phyloP scores from a whole-genome alignment of 192 early-diverging fungal species.

The Entomortierella parvispora region DNA sequence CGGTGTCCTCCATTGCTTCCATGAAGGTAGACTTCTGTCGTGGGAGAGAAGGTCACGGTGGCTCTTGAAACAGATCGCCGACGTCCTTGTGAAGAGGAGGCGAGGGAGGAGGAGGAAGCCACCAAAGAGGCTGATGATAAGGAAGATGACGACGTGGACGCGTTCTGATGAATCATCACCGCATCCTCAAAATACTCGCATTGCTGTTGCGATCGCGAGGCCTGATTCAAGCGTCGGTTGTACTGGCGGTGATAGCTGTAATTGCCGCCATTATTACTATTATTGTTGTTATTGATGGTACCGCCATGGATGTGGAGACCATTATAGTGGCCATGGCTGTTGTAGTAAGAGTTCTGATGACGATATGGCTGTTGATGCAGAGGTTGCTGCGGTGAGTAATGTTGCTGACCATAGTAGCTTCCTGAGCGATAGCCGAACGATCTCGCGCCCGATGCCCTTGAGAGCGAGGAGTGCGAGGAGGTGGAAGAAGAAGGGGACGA shows the following conservation, averaged over 20 bases:
- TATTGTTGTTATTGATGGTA: background rate
- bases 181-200: slow-evolving; percentile 23
- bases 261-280: too few species aligned
- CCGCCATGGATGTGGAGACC: too few species aligned
- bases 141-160: background rate
- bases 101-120: background rate
- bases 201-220: slow-evolving; percentile 11
- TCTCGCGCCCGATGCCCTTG: slow-evolving; percentile 15
- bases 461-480: slow-evolving; percentile 22
- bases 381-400: too few species aligned
- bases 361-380: slow-evolving; percentile 7
- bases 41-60: slow-evolving; percentile 33
- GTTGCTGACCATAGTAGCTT: too few species aligned
- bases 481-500: slow-evolving; percentile 23
- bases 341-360: slow-evolving; percentile 1
- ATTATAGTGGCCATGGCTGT: too few species aligned
- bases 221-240: slow-evolving; percentile 19
- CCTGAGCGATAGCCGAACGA: background rate
- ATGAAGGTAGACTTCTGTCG: slow-evolving; percentile 6
- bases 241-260: slow-evolving; percentile 29
- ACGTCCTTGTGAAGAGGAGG: background rate
- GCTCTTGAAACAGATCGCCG: background rate
- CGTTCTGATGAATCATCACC: slow-evolving; percentile 20
- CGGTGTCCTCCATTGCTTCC: background rate
- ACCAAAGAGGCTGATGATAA: background rate